Evolutionary conservation across 441 rosid species (phyloP).

Genomic region (Breynia disticha): DNA sequence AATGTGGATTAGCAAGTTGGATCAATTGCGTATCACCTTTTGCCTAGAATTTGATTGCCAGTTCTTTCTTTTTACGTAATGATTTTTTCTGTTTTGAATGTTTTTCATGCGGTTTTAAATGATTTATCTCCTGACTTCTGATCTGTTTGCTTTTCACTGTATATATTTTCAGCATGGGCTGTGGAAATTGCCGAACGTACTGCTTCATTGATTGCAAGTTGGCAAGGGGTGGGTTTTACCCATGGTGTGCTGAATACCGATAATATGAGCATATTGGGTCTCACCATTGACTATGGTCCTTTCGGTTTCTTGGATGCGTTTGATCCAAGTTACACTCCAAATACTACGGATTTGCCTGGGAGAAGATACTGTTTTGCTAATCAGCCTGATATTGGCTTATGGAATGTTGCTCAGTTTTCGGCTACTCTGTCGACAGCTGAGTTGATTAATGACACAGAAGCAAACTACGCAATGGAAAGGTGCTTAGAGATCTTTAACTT

Average conservation of each 20-base stretch:
- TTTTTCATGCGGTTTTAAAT: too few species aligned
- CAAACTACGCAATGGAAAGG: constrained; percentile 95
- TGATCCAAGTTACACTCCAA: constrained; percentile 95
- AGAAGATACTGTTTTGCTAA: constrained; percentile 93
- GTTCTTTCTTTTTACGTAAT: too few species aligned
- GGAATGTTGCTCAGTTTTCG: constrained; percentile 88
- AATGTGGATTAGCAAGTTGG: too few species aligned
- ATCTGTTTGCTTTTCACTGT: not conserved
- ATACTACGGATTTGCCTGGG: constrained; percentile 96
- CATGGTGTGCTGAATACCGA: constrained; percentile 97
- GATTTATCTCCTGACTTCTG: too few species aligned
- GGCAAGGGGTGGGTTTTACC: constrained; percentile 99
- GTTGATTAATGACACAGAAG: constrained; percentile 74
- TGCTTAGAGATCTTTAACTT: constrained; percentile 3
- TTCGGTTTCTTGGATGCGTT: constrained; percentile 98
- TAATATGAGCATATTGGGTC: constrained; percentile 96
- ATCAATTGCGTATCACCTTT: too few species aligned
- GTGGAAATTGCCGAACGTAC: constrained; percentile 92
- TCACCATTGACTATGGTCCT: constrained; percentile 94
- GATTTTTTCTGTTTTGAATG: too few species aligned
- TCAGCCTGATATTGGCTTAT: constrained; percentile 89
- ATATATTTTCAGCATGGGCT: constrained; percentile 56
- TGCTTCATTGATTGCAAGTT: constrained; percentile 72
- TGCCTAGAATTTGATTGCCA: too few species aligned
- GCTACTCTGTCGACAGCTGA: constrained; percentile 56